A percentile compares a stretch with the other conserved stretches of the same genome.
phyloP scores from a whole-genome alignment of 495 filamentous ascomycete species.

The Lineolata rhizophorae region DNA sequence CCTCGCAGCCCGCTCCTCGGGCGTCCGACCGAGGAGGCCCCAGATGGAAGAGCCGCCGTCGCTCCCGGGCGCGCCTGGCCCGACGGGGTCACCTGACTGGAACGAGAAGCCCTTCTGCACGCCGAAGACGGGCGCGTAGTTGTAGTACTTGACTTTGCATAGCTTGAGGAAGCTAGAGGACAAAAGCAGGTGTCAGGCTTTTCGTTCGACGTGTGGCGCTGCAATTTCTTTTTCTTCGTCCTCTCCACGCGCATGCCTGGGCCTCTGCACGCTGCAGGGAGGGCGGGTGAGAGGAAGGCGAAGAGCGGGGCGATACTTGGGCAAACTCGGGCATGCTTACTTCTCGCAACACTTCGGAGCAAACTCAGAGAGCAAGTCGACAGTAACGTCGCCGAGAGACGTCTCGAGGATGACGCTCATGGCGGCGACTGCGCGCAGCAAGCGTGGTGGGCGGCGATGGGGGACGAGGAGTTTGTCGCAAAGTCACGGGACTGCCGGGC shows the following conservation, averaged over 20 bases:
- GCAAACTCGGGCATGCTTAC: too few species aligned
- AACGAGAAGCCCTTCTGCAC: constrained; percentile 85
- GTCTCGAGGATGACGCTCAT: constrained; percentile 82
- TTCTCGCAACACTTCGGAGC: constrained; percentile 82
- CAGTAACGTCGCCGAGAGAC: constrained; percentile 76
- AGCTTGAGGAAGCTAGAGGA: constrained; percentile 75
- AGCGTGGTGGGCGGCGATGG: not conserved
- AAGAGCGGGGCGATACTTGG: too few species aligned
- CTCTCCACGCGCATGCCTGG: too few species aligned
- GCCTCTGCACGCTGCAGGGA: too few species aligned
- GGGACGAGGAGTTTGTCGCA: not conserved
- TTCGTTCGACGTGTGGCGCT: too few species aligned
- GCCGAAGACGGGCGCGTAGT: constrained; percentile 74
- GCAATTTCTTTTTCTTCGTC: too few species aligned
- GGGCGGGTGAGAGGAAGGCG: not conserved
- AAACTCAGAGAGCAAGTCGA: constrained; percentile 72
- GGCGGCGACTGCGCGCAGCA: constrained; percentile 2
- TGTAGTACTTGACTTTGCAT: constrained; percentile 96
- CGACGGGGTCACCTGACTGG: constrained; percentile 83
- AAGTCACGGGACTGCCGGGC: not conserved
- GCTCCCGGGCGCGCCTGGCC: constrained; percentile 57
- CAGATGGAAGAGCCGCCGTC: constrained; percentile 86
- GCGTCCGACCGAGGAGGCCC: constrained; percentile 41
- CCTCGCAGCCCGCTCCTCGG: constrained; percentile 35
- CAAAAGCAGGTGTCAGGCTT: constrained; percentile 28